Conservation (phyloP, 2,329 filamentous ascomycete genomes). For the Tolypocladium ovalisporum region DNA sequence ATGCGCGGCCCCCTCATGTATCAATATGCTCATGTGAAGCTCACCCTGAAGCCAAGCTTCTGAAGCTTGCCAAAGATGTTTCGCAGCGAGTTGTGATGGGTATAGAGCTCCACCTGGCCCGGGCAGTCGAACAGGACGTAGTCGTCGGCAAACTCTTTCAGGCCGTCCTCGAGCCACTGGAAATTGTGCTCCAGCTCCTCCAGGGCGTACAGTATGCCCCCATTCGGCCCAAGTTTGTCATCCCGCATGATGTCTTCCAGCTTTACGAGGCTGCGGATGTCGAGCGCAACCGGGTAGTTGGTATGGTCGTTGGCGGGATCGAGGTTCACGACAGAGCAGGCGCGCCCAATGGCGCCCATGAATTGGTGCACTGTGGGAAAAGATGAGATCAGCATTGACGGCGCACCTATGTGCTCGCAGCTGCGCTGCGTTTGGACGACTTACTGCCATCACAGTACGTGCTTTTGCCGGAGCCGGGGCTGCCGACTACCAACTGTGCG, state of each 20-base stretch:
- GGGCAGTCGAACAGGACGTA: conserved; percentile 95
- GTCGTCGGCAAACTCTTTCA: conserved; percentile 75
- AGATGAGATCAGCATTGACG: not conserved
- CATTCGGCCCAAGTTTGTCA: conserved; percentile 84
- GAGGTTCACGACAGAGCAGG: conserved; percentile 91
- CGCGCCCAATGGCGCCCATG: conserved; percentile 86
- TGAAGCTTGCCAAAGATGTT: conserved; percentile 87
- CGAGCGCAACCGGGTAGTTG: conserved; percentile 78
- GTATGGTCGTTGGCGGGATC: conserved; percentile 95
- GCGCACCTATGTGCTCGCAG: too few relatives aligned
- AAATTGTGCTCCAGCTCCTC: conserved; percentile 92
- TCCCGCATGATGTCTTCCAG: conserved; percentile 93
- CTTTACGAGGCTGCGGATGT: conserved; percentile 80
- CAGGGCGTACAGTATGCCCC: conserved; percentile 82
- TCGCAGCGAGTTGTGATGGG: conserved; percentile 81
- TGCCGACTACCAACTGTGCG: conserved; percentile 79
- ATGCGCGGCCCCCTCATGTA: not conserved
- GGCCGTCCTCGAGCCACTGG: conserved; percentile 76
- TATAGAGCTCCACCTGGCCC: conserved; percentile 94
- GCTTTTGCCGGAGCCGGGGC: conserved; percentile 89
- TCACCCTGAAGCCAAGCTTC: conserved; percentile 83
- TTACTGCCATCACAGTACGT: conserved; percentile 93
- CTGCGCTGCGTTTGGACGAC: conserved; percentile 12
- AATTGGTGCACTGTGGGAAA: conserved; percentile 73
- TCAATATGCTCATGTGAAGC: conserved; percentile 34